Conservation (phyloP, 352 stramenopile genomes). For the Phytophthora gonapodyides region DNA sequence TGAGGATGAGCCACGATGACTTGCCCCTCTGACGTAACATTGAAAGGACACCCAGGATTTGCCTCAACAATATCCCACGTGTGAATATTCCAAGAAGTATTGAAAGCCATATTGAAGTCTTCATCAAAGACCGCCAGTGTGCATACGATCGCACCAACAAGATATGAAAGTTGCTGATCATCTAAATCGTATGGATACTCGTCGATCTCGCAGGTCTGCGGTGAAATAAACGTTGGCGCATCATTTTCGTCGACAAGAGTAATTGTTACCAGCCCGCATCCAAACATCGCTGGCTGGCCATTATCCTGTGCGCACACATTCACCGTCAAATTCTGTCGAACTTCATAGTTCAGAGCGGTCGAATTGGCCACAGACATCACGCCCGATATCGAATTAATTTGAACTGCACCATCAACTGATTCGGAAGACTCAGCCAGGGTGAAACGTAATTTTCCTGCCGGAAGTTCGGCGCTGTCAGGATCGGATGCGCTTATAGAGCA, state of each 20-base stretch:
- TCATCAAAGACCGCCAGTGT: constrained; percentile 27
- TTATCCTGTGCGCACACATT: constrained; percentile 23
- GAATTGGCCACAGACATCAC: constrained; percentile 22
- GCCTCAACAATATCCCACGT: constrained; percentile 17
- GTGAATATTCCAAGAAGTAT: constrained; percentile 27
- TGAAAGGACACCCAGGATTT: constrained; percentile 22
- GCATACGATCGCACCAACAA: constrained; percentile 20
- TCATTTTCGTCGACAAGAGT: constrained; percentile 27
- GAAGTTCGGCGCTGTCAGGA: constrained; percentile 15
- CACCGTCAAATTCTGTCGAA: background rate
- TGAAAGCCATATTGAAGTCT: constrained; percentile 12
- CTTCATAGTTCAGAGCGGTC: constrained; percentile 27
- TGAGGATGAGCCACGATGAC: constrained; percentile 21
- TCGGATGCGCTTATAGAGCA: constrained; percentile 22
- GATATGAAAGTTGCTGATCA: constrained; percentile 10
- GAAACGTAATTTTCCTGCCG: constrained; percentile 16
- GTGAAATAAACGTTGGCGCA: constrained; percentile 20
- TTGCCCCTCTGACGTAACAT: constrained; percentile 15
- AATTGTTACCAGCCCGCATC: constrained; percentile 16
- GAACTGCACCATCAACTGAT: background rate
- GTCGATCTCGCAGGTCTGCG: constrained; percentile 19
- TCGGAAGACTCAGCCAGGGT: constrained; percentile 5
- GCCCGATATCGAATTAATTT: constrained; percentile 25
- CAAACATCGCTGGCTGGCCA: constrained; percentile 20
- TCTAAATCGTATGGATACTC: constrained; percentile 31